phyloP scores from a whole-genome alignment of 2,329 filamentous ascomycete genomes.

The Aspergillus thermomutatus region DNA sequence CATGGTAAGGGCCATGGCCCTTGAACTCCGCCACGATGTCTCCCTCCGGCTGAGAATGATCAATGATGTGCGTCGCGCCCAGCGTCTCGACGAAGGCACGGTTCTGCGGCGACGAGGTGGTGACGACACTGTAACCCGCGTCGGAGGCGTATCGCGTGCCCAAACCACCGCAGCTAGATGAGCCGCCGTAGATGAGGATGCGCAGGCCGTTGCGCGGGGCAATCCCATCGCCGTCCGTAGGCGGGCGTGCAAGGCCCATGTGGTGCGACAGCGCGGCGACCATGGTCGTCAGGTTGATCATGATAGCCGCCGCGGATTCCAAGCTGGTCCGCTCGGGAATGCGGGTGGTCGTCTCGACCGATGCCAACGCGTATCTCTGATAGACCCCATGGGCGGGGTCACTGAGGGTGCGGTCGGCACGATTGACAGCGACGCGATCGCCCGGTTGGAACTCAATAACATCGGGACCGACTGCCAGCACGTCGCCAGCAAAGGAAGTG shows the following conservation, averaged over 20 bases:
- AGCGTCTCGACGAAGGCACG: slow-evolving; percentile 1
- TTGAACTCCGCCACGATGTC: neutral
- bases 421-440: slow-evolving; percentile 10
- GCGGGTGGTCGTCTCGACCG: slow-evolving; percentile 2
- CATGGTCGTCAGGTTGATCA: slow-evolving; percentile 17
- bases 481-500: slow-evolving; percentile 12
- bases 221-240: slow-evolving; percentile 3
- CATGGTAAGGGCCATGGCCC: slow-evolving; percentile 7
- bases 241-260: slow-evolving; percentile 10
- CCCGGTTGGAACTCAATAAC: slow-evolving; percentile 11
- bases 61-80: slow-evolving; percentile 7
- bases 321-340: slow-evolving; percentile 5
- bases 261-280: slow-evolving; percentile 13
- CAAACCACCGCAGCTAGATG: slow-evolving; percentile 2
- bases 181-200: slow-evolving; percentile 10
- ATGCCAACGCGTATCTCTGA: slow-evolving; percentile 17
- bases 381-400: slow-evolving; percentile 15
- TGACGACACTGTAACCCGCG: slow-evolving; percentile 11
- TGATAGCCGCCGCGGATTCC: slow-evolving; percentile 8
- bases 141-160: slow-evolving; percentile 8
- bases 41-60: slow-evolving; percentile 7
- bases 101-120: slow-evolving; percentile 10
- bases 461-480: slow-evolving; percentile 11
- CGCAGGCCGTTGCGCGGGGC: slow-evolving; percentile 3
- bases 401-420: slow-evolving; percentile 4